Conservation (phyloP, 192 early-diverging fungal genomes). For the Dissophora ornata region DNA sequence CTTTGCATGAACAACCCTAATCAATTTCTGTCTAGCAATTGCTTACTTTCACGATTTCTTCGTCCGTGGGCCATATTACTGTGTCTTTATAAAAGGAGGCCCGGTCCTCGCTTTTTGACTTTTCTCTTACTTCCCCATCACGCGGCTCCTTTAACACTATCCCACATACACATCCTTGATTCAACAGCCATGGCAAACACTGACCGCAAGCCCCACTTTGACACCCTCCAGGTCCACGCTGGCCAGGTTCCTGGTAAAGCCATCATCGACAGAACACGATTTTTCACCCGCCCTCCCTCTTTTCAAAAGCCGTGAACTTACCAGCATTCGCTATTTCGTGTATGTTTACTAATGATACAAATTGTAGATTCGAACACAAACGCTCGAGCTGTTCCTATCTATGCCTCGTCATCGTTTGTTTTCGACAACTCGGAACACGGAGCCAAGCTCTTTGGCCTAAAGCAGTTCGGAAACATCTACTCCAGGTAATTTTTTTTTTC, state of each 20-base stretch:
- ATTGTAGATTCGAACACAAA: slow-evolving; percentile 68
- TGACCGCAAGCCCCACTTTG: slow-evolving; percentile 68
- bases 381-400: slow-evolving; percentile 91
- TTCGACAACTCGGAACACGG: slow-evolving; percentile 87
- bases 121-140: slow-evolving; percentile 7
- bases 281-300: no score
- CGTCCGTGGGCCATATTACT: slow-evolving; percentile 8
- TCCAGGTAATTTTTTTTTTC: slow-evolving; percentile 66
- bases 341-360: no score
- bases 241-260: slow-evolving; percentile 67
- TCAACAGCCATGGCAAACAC: slow-evolving; percentile 25
- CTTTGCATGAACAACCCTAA: no score
- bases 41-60: no score
- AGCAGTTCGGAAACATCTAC: slow-evolving; percentile 86
- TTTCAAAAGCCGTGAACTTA: no score
- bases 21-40: no score
- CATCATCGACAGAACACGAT: no score
- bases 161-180: not conserved
- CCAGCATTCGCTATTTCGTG: no score
- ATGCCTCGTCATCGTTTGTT: slow-evolving; percentile 86
- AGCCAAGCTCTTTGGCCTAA: slow-evolving; percentile 83
- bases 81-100: no score
- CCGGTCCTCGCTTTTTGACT: not conserved
- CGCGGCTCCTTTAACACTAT: not conserved
- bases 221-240: slow-evolving; percentile 94